phyloP scores from a whole-genome alignment of 192 early-diverging fungal species.

The Blastocladiella britannica region DNA sequence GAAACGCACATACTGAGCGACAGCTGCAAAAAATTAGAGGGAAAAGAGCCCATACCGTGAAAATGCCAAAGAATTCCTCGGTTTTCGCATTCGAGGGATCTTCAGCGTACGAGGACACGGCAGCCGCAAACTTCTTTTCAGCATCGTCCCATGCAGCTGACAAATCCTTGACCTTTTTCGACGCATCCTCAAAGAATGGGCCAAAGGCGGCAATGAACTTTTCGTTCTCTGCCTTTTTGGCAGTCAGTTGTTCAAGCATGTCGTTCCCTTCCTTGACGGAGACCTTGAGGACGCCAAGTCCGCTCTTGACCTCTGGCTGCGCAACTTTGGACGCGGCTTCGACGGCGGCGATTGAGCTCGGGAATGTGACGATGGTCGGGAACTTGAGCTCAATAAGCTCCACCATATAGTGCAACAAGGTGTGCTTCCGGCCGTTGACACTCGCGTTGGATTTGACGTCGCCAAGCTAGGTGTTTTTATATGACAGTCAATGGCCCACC shows the following conservation, averaged over 20 bases:
- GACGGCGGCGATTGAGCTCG: not conserved
- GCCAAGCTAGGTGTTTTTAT: slow-evolving; percentile 1
- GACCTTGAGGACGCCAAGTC: not conserved
- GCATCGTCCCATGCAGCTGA: not conserved
- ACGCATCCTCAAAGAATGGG: not conserved
- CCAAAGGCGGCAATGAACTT: not conserved
- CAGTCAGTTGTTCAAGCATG: too few species aligned
- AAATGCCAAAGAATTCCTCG: not conserved
- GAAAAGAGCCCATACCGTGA: too few species aligned
- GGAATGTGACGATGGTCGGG: not conserved
- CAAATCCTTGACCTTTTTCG: not conserved
- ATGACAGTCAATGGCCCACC: too few species aligned
- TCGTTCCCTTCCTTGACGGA: too few species aligned
- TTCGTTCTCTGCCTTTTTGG: not conserved
- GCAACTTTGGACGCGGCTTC: not conserved
- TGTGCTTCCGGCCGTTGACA: not conserved
- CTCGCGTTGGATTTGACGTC: not conserved
- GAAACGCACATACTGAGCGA: too few species aligned
- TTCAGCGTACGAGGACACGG: not conserved
- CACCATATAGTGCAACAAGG: not conserved
- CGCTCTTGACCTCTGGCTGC: not conserved
- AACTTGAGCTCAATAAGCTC: not conserved
- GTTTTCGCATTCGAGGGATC: not conserved
- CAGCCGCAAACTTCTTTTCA: not conserved
- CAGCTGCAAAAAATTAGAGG: too few species aligned